These are phyloP conservation scores for Bocquillonia castaneifolia DNA, from an alignment of 441 rosid species.

Conservation along the genomic window DNA sequence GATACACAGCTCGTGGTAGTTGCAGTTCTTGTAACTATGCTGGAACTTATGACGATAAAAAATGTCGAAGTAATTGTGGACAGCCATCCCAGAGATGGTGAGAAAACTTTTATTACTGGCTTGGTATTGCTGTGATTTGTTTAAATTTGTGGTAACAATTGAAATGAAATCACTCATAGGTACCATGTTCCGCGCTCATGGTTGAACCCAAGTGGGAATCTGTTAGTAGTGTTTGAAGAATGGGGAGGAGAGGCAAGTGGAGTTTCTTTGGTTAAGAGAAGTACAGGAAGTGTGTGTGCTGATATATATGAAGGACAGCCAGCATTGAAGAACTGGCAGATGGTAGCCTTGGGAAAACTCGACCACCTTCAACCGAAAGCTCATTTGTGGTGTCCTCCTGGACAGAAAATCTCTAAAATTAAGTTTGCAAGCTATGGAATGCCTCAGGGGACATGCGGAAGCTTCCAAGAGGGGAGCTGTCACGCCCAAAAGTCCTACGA, in stretches of 20 bases:
- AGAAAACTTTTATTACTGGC: conserved; percentile 1
- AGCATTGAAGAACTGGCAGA: conserved; percentile 55
- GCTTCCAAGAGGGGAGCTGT: conserved; percentile 67
- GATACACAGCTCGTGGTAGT: conserved; percentile 67
- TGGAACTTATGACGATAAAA: conserved; percentile 64
- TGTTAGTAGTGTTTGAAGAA: conserved; percentile 88
- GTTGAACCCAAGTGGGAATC: conserved; percentile 75
- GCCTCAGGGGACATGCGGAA: conserved; percentile 82
- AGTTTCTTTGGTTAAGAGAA: conserved; percentile 68
- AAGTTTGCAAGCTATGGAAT: conserved; percentile 93
- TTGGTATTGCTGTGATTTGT: not conserved
- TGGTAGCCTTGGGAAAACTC: conserved; percentile 40
- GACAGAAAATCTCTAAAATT: conserved; percentile 67
- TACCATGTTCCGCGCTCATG: conserved; percentile 90
- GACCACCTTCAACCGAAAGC: conserved; percentile 74
- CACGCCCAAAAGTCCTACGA: conserved; percentile 83
- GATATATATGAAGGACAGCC: conserved; percentile 82
- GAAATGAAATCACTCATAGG: conserved; percentile 34
- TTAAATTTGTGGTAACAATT: not conserved
- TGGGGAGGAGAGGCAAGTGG: conserved; percentile 87
- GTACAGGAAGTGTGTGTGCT: conserved; percentile 63
- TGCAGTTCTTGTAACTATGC: conserved; percentile 68
- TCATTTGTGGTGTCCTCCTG: conserved; percentile 71
- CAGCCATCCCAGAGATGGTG: conserved; percentile 94
- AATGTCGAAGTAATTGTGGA: conserved; percentile 82